Base-by-base conservation (phyloP, 345 rosid species). In the Eucalyptus virginea region DNA sequence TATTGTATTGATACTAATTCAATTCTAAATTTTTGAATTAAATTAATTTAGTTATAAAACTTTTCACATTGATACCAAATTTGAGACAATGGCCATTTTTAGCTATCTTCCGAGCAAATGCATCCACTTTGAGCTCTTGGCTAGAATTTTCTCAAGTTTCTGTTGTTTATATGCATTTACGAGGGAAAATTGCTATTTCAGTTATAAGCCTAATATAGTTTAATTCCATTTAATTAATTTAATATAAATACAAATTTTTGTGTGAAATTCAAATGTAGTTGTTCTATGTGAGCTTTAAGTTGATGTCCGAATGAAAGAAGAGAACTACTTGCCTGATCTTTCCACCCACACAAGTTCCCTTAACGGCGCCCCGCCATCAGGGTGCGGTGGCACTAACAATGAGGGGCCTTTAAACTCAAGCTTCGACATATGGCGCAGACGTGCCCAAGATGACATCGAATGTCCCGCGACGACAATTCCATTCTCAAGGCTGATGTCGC, bases 271-370 rank as follows among this genome's bases (percentile, higher is more conserved):
- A 54, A 54, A 23, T 54, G 10, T 23, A 54, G 11, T 54, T 54
- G 11, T 54, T 23, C 42, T 14, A 37, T 72, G 42, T 30, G 5
- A 72, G 10, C 42, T 72, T 19, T 54, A 23, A 23, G 60, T 54
- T 54, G 60, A 54, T 54, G 28, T 54, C 60, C 44, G 34, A 28
- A 6, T 40, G 40, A 65, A 28, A 48, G 69, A 28, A 15, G 28
- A 54, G 28, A 54, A 23, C 28, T 54, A 21, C 62, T 52, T 28
- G 30, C 96, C 95, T 34, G 94, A 94, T 92, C 94, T 94, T 69
- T 94, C 96, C 15, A 91, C 93, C 9, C 96, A 93, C 86, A 94
- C 94, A 81, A 92, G 96, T 89, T 94, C 92, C 88, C 95, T 92
- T 42, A 91, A 92, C 48, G 90, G 88, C 37, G 88, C 91, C 69